Evolutionary conservation across 2,329 filamentous ascomycete genomes (phyloP), one percentile per base, ranked within the genome.

Genomic region (Dendryphion nanum): DNA sequence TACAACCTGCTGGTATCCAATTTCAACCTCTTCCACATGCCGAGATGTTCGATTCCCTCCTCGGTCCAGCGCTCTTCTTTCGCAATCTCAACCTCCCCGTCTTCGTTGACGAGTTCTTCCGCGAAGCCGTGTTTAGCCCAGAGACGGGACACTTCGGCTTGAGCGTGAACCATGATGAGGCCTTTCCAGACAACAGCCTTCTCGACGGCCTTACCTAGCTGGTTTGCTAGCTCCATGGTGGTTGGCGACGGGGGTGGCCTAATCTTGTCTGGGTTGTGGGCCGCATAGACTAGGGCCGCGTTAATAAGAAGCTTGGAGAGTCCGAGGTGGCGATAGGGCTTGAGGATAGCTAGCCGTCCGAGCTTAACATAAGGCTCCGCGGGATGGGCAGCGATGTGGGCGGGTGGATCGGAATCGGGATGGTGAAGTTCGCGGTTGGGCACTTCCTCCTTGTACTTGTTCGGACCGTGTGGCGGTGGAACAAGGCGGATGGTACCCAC

Each of bases 1-100:
- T 52, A 50, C 46, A 54, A 56, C 52, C 55, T 57, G 31, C 47
- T 45, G 19, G 29, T 38, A 14, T 51, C 51, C 29, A 72, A 44
- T 39, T 66, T 61, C 14, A 75, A 24, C 41, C 69, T 53, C 62
- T 67, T 76, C 76, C 79, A 95, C 89, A 96, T 94, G 42, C 86
- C 89, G 14, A 94, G 76, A 70, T 95, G 89, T 48, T 78, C 73
- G 38, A 95, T 91, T 4, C 85, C 87, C 57, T 93, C 89, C 64
- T 96, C 89, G 45, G 75, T 73, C 89, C 89, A 96, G 19, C 52
- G 57, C 20, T 51, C 51, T 38, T 64, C 60, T 15, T 56, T 58
- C 2, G 37, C 23, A 14, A 63, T 57, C 32, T 61, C 57, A 1
- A 63, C 47, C 8, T 57, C 44, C 16, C 57, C 61, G 2, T 52